Evolutionary conservation across 73 alveolate genomes (phyloP).

Genomic region (Paramecium primaurelia): DNA sequence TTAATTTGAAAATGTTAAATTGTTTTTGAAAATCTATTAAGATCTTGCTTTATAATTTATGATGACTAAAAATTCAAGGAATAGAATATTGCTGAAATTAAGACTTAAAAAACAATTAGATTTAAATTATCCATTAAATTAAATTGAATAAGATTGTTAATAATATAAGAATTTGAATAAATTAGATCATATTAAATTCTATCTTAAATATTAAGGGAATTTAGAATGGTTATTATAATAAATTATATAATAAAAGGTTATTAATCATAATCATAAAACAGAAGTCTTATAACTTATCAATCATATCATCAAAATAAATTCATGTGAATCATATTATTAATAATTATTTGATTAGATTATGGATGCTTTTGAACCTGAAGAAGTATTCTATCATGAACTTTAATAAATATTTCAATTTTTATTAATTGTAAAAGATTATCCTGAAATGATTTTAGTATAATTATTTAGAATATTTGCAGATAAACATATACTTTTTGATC

Average conservation of each 20-base stretch:
- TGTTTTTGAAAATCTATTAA: not conserved
- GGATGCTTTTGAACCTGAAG: slow-evolving; percentile 37
- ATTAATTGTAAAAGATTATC: not conserved
- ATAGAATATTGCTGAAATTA: not conserved
- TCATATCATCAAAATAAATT: not conserved
- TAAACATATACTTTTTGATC: not conserved
- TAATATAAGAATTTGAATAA: not conserved
- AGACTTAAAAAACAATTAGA: not conserved
- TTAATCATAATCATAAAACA: not conserved
- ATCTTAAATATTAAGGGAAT: not conserved
- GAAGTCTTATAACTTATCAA: not conserved
- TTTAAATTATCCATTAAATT: not conserved
- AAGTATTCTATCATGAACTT: not conserved
- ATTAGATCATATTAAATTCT: not conserved
- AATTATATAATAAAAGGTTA: not conserved
- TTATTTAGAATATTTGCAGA: slow-evolving; percentile 25
- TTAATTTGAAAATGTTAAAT: not conserved
- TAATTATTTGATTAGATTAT: not conserved
- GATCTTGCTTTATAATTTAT: not conserved
- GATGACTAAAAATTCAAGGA: not conserved
- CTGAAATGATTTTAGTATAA: not conserved
- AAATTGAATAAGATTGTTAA: not conserved
- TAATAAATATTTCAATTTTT: not conserved
- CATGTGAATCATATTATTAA: not conserved
- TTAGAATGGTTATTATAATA: not conserved